Evolutionary conservation across 2,329 filamentous ascomycete species (phyloP).

Genomic region (Hypomyces rosellus): DNA sequence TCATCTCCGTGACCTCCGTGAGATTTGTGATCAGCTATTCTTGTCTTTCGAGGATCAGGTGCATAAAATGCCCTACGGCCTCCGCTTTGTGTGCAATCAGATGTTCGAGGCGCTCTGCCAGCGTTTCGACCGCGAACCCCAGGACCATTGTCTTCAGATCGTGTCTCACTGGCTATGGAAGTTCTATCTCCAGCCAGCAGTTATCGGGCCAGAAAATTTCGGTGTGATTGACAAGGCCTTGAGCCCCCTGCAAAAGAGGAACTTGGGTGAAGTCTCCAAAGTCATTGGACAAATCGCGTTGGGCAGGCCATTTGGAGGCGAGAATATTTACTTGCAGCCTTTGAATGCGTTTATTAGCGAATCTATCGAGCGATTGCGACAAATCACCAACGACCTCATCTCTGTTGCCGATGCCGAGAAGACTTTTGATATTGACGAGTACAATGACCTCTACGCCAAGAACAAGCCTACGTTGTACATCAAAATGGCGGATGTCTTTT

Average conservation of each 20-base stretch:
- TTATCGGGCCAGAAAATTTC: constrained; percentile 85
- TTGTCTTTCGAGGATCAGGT: constrained; percentile 73
- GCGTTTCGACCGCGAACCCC: constrained; percentile 74
- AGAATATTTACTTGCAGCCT: constrained; percentile 93
- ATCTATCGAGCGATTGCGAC: constrained; percentile 70
- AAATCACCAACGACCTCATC: constrained; percentile 72
- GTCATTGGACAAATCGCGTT: constrained; percentile 82
- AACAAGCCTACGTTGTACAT: constrained; percentile 98
- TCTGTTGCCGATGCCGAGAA: constrained; percentile 79
- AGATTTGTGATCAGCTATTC: constrained; percentile 91
- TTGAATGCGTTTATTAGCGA: constrained; percentile 87
- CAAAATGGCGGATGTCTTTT: constrained; percentile 96
- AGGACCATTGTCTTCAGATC: constrained; percentile 70
- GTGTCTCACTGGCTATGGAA: constrained; percentile 92
- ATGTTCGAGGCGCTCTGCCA: constrained; percentile 72
- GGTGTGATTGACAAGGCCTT: constrained; percentile 87
- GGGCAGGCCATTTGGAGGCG: constrained; percentile 85
- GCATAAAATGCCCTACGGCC: constrained; percentile 85
- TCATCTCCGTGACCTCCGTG: constrained; percentile 85
- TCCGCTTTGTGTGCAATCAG: constrained; percentile 81
- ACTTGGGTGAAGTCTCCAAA: constrained; percentile 83
- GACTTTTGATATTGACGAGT: constrained; percentile 97
- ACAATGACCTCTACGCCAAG: constrained; percentile 94
- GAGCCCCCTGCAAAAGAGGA: constrained; percentile 87
- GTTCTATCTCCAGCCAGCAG: constrained; percentile 83